Evolutionary conservation across 169 alveolate genomes (phyloP).

Genomic region (Cytauxzoon felis): DNA sequence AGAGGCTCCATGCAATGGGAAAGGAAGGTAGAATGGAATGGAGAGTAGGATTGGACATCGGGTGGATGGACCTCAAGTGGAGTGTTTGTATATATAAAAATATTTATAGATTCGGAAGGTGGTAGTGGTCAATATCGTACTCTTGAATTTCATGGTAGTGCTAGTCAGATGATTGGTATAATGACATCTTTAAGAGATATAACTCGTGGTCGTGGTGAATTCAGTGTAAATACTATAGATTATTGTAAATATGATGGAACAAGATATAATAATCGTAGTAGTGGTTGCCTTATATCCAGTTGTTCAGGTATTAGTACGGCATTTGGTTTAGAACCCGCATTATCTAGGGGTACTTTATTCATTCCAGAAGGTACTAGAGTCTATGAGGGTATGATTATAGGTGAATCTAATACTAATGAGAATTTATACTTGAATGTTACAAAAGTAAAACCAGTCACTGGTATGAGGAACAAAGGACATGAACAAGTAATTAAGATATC

Average conservation of each 20-base stretch:
- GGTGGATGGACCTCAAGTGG: not conserved
- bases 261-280: conserved; percentile 63
- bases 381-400: conserved; percentile 84
- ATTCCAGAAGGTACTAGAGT: conserved; percentile 79
- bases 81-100: too few relatives aligned
- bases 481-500: conserved; percentile 73
- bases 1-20: too few relatives aligned
- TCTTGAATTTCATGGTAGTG: conserved; percentile 50
- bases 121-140: conserved; percentile 32
- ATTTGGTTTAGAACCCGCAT: conserved; percentile 81
- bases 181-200: conserved; percentile 73
- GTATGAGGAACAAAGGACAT: conserved; percentile 79
- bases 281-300: conserved; percentile 81
- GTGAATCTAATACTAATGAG: conserved; percentile 75
- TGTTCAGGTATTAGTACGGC: conserved; percentile 82
- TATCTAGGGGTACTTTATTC: conserved; percentile 82
- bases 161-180: conserved; percentile 74
- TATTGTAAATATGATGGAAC: conserved; percentile 71
- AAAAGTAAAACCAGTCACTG: conserved; percentile 78
- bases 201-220: conserved; percentile 82
- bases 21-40: too few relatives aligned
- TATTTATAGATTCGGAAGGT: conserved; percentile 37
- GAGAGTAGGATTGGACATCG: too few relatives aligned
- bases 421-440: conserved; percentile 82
- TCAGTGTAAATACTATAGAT: conserved; percentile 74